Evolutionary conservation across 164 flowering plant species (phyloP).

Genomic region (Litsea cubeba): DNA sequence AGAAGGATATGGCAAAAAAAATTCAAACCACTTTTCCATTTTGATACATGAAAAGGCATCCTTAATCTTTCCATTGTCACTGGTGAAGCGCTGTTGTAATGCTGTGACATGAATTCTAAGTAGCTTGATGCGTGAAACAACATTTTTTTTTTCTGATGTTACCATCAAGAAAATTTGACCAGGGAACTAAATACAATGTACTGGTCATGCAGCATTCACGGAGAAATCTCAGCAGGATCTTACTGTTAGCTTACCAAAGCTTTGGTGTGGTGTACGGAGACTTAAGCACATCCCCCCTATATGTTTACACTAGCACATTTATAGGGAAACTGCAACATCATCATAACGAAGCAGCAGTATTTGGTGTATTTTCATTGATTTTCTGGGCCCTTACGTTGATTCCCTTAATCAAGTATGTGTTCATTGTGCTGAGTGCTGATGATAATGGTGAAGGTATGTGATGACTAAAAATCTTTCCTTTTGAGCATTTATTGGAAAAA

Average conservation of each 20-base stretch:
- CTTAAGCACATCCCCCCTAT: constrained; percentile 61
- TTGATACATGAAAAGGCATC: background rate
- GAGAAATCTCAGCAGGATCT: constrained; percentile 12
- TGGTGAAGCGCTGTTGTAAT: background rate
- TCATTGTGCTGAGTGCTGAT: constrained; percentile 58
- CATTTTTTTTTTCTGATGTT: background rate
- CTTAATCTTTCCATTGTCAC: background rate
- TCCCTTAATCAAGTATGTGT: constrained; percentile 66
- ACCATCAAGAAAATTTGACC: background rate
- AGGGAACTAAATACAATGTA: background rate
- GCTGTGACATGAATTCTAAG: background rate
- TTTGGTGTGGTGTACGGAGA: constrained; percentile 55
- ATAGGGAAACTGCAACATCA: constrained; percentile 25
- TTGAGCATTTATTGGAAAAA: background rate
- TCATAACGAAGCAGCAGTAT: constrained; percentile 39
- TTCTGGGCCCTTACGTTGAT: constrained; percentile 74
- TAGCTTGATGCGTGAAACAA: background rate
- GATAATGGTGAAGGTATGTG: constrained; percentile 81
- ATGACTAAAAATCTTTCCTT: background rate
- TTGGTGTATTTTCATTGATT: constrained; percentile 67
- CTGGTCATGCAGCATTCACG: constrained; percentile 16
- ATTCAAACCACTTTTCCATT: background rate
- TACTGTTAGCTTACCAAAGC: constrained; percentile 49
- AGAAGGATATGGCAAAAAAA: no score
- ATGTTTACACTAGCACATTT: constrained; percentile 43